Percentiles rank a stretch among this genome's conserved stretches.
phyloP scores from a whole-genome alignment of 192 early-diverging fungal species.

The Coemansia sp. region DNA sequence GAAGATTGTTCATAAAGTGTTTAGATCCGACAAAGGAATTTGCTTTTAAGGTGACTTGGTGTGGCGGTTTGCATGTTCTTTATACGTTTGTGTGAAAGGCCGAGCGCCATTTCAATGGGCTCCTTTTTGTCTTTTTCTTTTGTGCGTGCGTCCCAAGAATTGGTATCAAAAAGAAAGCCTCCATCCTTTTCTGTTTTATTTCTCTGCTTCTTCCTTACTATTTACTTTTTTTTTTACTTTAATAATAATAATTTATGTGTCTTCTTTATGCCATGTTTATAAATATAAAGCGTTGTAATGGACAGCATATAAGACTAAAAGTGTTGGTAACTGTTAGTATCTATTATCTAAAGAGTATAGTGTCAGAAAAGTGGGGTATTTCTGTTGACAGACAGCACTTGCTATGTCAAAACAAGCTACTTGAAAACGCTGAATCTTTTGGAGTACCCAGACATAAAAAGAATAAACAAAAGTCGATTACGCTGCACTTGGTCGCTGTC shows the following conservation, averaged over 20 bases:
- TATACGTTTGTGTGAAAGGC: no score
- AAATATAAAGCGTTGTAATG: background rate
- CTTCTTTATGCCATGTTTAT: background rate
- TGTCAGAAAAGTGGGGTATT: background rate
- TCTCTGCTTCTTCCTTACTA: background rate
- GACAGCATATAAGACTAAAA: background rate
- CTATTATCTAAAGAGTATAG: background rate
- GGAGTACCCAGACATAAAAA: background rate
- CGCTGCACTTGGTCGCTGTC: background rate
- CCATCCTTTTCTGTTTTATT: background rate
- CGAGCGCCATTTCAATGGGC: no score
- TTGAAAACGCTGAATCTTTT: background rate
- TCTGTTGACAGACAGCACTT: background rate
- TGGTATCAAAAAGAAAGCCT: background rate
- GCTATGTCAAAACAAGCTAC: background rate
- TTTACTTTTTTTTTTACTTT: background rate
- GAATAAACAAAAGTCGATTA: background rate
- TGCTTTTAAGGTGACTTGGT: no score
- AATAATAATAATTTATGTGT: background rate
- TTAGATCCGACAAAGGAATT: background rate
- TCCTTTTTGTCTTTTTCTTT: background rate
- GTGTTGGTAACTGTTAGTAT: conserved; percentile 1
- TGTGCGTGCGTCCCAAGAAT: background rate
- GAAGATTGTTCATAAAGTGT: no score
- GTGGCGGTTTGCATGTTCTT: no score